phyloP scores from a whole-genome alignment of 2,329 filamentous ascomycete species.

The Xylariomycetidae sp. region DNA sequence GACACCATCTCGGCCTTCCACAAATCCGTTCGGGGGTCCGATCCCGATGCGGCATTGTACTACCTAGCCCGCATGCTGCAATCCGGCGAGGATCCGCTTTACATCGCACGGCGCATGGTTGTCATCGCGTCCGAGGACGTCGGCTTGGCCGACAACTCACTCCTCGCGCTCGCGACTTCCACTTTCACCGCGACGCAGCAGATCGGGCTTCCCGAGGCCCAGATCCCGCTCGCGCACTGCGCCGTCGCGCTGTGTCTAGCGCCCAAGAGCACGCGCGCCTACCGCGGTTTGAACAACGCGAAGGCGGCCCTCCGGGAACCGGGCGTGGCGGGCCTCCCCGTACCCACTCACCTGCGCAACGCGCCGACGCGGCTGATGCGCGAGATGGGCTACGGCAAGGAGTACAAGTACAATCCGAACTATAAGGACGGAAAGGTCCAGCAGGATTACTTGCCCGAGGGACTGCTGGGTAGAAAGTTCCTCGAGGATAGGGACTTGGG shows the following conservation, averaged over 20 bases:
- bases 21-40: conserved; percentile 85
- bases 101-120: conserved; percentile 86
- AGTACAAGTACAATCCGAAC: conserved; percentile 96
- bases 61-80: conserved; percentile 95
- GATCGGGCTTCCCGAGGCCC: conserved; percentile 90
- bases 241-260: conserved; percentile 75
- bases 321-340: conserved; percentile 72
- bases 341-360: conserved; percentile 85
- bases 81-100: conserved; percentile 88
- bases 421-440: conserved; percentile 75
- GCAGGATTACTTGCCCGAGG: conserved; percentile 87
- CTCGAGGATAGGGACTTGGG: conserved; percentile 79
- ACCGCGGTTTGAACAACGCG: conserved; percentile 76
- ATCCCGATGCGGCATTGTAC: conserved; percentile 85
- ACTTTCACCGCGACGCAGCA: conserved; percentile 86
- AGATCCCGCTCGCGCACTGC: conserved; percentile 86
- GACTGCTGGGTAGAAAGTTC: conserved; percentile 65
- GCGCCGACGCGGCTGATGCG: conserved; percentile 91
- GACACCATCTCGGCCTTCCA: conserved; percentile 97
- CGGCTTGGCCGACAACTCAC: conserved; percentile 78
- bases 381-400: conserved; percentile 81
- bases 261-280: conserved; percentile 82
- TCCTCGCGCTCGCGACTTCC: conserved; percentile 79
- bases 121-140: conserved; percentile 95
- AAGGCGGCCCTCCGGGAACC: conserved; percentile 76